Base-by-base conservation (phyloP, 768 basidiomycete species). In the Mycena vulgaris region DNA sequence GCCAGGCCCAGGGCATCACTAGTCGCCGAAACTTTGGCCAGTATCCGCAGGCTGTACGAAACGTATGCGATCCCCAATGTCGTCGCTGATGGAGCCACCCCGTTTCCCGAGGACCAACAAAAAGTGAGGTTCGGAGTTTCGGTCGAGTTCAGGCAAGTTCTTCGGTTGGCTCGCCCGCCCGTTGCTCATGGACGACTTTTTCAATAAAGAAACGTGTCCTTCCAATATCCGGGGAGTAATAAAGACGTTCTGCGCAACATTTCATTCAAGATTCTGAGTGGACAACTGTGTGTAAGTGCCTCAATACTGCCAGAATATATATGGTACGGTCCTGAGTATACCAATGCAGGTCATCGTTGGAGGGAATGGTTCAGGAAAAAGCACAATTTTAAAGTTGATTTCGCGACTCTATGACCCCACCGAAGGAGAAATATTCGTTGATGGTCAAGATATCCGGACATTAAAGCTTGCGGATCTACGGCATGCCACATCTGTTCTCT, bases 321-420 rank as follows among this genome's bases (percentile, higher is more conserved):
- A 19, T 5, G 16, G 4, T 14, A 10, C 17, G 27, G 19, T 39
- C 28, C 21, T 27, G n/a, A n/a, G n/a, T n/a, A n/a, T n/a, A n/a
- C n/a, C 17, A 62, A 40, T 63, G 10, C 51, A 93, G 92, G 86
- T 94, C 42, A 91, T 95, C 48, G 92, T 95, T 2, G 94, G 94
- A 8, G 85, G 84, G 37, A 95, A 95, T 69, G 94, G 94, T 8
- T 93, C 92, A 0, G 93, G 91, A 1, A 95, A 95, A 80, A 93
- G 91, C 76, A 95, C 93, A 2, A 88, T 95, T 53, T 81, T 95
- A 48, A 95, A 95, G 76, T 83, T 95, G 52, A 86, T 92, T 31
- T 80, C 89, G 27, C 88, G 94, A 28, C 77, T 95, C 27, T 93
- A 94, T 70, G 93, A 95, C 73, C 86, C 88, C 0, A 81, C 81